These are phyloP conservation scores for Paramecium octaurelia DNA, from an alignment of 73 alveolate species.

Conservation along the genomic window DNA sequence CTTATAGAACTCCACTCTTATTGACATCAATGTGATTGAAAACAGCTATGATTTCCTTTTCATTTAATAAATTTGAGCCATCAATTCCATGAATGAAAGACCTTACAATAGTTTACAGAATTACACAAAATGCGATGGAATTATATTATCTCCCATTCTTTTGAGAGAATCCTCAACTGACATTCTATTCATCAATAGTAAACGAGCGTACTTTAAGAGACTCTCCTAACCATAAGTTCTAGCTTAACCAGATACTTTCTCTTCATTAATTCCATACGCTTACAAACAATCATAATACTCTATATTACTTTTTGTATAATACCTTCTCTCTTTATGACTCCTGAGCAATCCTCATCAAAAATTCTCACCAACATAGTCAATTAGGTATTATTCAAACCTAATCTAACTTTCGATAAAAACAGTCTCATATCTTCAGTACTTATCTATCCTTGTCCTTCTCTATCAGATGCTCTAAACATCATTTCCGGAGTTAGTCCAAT, in stretches of 20 bases:
- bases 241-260: neutral
- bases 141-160: neutral
- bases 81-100: neutral
- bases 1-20: conserved; percentile 1
- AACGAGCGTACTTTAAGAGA: neutral
- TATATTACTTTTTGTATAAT: neutral
- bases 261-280: conserved; percentile 30
- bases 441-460: neutral
- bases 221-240: conserved; percentile 30
- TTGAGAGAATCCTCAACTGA: conserved; percentile 33
- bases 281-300: conserved; percentile 11
- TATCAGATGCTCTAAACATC: conserved; percentile 55
- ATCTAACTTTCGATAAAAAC: conserved; percentile 12
- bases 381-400: conserved; percentile 10
- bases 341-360: conserved; percentile 39
- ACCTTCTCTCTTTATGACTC: conserved; percentile 33
- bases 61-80: neutral
- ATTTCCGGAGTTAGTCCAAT: conserved; percentile 47
- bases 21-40: conserved; percentile 25
- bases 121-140: conserved; percentile 20
- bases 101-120: neutral
- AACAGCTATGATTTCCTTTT: conserved; percentile 12
- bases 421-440: conserved; percentile 31
- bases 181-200: neutral
- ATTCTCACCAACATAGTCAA: conserved; percentile 1